A percentile compares a stretch with the other conserved stretches of the same genome.
Conservation (phyloP, 768 basidiomycete species). For the Leccinum broughii region DNA sequence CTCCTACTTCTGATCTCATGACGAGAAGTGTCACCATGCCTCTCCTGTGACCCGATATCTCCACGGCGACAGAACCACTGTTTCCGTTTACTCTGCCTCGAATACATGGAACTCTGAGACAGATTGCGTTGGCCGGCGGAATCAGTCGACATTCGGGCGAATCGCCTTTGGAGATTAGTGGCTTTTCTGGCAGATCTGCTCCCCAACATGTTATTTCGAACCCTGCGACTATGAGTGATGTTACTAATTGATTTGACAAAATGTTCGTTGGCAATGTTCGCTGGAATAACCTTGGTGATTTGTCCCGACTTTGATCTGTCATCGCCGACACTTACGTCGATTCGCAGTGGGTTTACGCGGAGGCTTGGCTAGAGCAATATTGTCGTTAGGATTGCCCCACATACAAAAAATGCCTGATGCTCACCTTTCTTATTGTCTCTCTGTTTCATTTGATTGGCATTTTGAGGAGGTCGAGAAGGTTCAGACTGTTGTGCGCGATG, state of each 20-base stretch:
- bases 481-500: conserved; percentile 2
- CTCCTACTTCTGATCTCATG: not conserved
- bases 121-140: conserved; percentile 5
- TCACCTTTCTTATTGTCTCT: conserved; percentile 11
- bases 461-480: not conserved
- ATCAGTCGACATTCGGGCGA: conserved; percentile 24
- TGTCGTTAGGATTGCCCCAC: not conserved
- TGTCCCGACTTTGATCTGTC: not conserved
- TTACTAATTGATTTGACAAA: conserved; percentile 8
- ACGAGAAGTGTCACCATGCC: not conserved
- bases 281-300: conserved; percentile 13
- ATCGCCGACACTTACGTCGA: conserved; percentile 14
- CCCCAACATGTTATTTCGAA: conserved; percentile 6
- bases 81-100: conserved; percentile 6
- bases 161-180: conserved; percentile 3
- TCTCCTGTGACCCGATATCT: conserved; percentile 5
- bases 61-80: conserved; percentile 19
- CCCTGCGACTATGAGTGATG: not conserved
- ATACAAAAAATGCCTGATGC: not conserved
- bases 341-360: conserved; percentile 2
- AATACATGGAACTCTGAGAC: not conserved
- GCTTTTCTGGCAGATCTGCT: conserved; percentile 8
- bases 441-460: not conserved
- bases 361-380: conserved; percentile 9
- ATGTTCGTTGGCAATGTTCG: conserved; percentile 3